phyloP scores from a whole-genome alignment of 257 asterid species.

The Penstemon newberryi region DNA sequence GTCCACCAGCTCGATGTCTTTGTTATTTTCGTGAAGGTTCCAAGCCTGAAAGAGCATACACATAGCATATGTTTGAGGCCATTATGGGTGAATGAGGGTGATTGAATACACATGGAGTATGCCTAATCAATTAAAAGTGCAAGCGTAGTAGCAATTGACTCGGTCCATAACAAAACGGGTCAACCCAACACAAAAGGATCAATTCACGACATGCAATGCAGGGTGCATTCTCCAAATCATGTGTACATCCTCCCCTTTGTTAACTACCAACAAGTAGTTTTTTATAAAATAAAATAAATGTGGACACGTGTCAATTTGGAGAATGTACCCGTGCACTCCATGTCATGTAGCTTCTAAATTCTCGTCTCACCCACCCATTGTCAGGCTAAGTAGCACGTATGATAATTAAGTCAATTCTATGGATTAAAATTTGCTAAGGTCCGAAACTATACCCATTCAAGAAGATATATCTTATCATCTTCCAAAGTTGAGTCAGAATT shows the following conservation, averaged over 20 bases:
- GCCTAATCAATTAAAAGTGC: no score
- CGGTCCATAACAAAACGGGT: neutral
- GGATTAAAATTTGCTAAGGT: neutral
- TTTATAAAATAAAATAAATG: no score
- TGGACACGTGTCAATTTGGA: neutral
- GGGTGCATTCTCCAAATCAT: no score
- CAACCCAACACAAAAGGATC: neutral
- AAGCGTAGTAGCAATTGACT: neutral
- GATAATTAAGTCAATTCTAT: no score
- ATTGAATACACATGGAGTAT: neutral
- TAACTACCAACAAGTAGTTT: no score
- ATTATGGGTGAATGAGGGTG: neutral
- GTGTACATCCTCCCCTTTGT: no score
- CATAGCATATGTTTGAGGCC: neutral
- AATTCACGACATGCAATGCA: no score
- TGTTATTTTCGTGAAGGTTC: conserved; percentile 14
- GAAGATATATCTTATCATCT: conserved; percentile 60
- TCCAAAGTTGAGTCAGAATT: conserved; percentile 57
- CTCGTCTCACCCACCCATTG: neutral
- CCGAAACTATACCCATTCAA: conserved; percentile 59
- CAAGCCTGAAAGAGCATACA: conserved; percentile 19
- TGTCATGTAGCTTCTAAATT: neutral
- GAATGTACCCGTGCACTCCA: neutral
- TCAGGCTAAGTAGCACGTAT: no score
- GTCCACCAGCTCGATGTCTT: conserved; percentile 5